Evolutionary conservation across 2,329 filamentous ascomycete genomes (phyloP), one percentile per base, ranked within the genome.

Genomic region (Curvularia eragrostidis): DNA sequence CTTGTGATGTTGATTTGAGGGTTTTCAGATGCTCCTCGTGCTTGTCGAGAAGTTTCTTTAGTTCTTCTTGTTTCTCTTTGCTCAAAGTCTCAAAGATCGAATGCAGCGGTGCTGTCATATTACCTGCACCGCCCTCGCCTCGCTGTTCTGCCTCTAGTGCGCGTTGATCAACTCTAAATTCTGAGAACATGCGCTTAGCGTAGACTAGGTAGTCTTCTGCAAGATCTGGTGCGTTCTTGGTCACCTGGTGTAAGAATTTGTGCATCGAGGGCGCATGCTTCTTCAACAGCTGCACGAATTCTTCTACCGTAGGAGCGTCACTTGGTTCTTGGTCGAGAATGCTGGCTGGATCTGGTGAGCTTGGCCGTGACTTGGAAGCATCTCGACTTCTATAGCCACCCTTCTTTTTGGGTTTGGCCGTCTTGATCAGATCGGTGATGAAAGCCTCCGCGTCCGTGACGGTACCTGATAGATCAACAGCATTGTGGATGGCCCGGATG

Each of bases 191-290:
- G 4, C 82, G 77, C 34, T 87, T 85, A 0, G 84, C 84, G 81
- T 89, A 93, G 0, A 77, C 78, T 13, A 82, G 80, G 77, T 90
- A 88, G 58, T 84, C 83, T 3, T 82, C 79, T 53, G 84, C 83
- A 4, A 92, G 79, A 1, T 89, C 86, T 0, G 88, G 87, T 30
- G 89, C 90, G 30, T 88, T 88, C 62, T 84, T 85, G 3, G 85
- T 85, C 9, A 91, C 80, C 52, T 89, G 85, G 63, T 93, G 89
- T 3, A 93, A 72, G 80, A 90, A 93, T 50, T 83, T 85, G 77
- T 91, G 91, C 44, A 86, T 77, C 2, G 87, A 81, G 1, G 80
- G 79, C 36, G 86, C 83, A 66, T 93, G 89, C 52, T 85, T 85
- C 62, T 84, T 83, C 13, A 93, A 77, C 1, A 94, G 76, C 13